Evolutionary conservation across 495 filamentous ascomycete genomes (phyloP).

Genomic region (Jackrogersella multiformis): DNA sequence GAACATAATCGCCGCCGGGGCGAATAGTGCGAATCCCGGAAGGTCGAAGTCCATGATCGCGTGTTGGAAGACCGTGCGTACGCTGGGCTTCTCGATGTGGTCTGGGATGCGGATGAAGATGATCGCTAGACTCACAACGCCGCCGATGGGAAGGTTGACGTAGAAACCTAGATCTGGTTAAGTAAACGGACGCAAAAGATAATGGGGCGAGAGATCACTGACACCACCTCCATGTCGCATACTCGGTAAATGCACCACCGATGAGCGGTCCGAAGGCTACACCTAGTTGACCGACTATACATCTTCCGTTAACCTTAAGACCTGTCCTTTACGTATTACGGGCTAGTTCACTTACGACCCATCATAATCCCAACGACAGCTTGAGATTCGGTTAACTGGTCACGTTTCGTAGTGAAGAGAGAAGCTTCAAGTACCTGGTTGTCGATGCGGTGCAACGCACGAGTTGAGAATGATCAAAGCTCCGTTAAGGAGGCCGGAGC

Average conservation of each 20-base stretch:
- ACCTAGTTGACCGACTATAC: constrained; percentile 43
- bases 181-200: not conserved
- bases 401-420: not conserved
- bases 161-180: constrained; percentile 57
- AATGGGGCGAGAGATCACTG: not conserved
- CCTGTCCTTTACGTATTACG: constrained; percentile 13
- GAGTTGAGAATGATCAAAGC: constrained; percentile 6
- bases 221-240: constrained; percentile 56
- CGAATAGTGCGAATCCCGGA: constrained; percentile 56
- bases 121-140: constrained; percentile 41
- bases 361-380: constrained; percentile 25
- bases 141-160: constrained; percentile 54
- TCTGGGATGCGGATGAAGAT: constrained; percentile 59
- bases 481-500: not conserved
- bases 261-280: constrained; percentile 60
- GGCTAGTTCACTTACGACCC: constrained; percentile 26
- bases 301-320: constrained; percentile 2
- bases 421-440: not conserved
- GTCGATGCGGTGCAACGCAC: not conserved
- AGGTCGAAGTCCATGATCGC: constrained; percentile 53
- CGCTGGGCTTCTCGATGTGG: constrained; percentile 17
- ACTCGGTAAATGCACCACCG: constrained; percentile 69
- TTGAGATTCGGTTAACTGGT: not conserved
- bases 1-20: constrained; percentile 54
- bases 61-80: not conserved